Base-by-base conservation (phyloP, 306 rosid genomes). In the Pyrus betulifolia region DNA sequence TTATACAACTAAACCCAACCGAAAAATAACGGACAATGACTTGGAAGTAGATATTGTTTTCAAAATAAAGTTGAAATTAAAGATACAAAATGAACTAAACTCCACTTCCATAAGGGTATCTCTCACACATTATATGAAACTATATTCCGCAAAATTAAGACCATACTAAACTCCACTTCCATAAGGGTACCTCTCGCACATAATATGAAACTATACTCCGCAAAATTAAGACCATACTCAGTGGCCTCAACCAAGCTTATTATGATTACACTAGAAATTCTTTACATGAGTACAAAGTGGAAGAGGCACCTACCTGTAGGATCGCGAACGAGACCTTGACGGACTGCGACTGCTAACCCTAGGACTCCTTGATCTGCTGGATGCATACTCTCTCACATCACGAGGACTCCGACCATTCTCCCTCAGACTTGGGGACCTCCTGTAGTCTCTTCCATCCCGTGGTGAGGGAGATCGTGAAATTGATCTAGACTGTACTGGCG, bases 401-500 rank as follows among this genome's bases (percentile, higher is more conserved):
- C 22, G 44, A 40, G 84, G 86, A 84, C 85, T 84, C 46, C 67
- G 78, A 66, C 91, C 91, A 75, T 89, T 89, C 79, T 83, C 93
- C 78, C 81, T 87, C 4, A 84, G 87, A 76, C 67, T 83, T 8
- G 84, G 92, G 68, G 92, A 84, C 80, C 85, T 80, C 70, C 85
- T 82, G 77, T 80, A 62, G 42, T 62, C 70, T 74, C 70, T 74
- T 74, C 49, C 70, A 74, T 74, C 21, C 13, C n/a, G 61, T 11
- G 75, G 64, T 28, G 88, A 86, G 82, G 76, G 87, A 76, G 98
- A 90, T 74, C 72, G 89, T 78, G 97, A 94, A 85, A 84, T 78
- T 86, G 97, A 92, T 81, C 92, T 85, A 51, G 97, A 87, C 19
- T 81, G 83, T 78, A 84, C 88, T 31, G 95, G 91, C 77, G 96